These are phyloP conservation scores for Fistulinella prunicolor DNA, from an alignment of 768 basidiomycete genomes.

Conservation along the genomic window DNA sequence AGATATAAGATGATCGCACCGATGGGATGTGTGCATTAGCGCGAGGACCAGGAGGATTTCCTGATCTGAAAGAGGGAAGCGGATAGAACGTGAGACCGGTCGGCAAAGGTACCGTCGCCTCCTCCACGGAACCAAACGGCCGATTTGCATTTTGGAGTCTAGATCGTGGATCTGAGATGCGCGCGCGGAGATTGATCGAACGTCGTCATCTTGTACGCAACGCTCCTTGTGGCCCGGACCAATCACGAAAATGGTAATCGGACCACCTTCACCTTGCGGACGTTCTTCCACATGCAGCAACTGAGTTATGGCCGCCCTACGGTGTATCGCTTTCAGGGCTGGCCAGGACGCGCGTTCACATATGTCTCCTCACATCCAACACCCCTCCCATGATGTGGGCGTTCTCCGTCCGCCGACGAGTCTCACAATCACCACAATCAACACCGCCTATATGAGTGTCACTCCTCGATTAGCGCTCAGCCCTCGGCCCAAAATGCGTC, in stretches of 20 bases:
- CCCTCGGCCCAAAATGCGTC: not conserved
- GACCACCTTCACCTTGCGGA: not conserved
- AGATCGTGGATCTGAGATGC: constrained; percentile 28
- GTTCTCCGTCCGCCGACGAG: too few species aligned
- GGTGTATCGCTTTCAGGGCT: constrained; percentile 2
- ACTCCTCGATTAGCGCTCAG: not conserved
- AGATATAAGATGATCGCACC: not conserved
- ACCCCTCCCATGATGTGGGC: not conserved
- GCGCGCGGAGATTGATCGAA: constrained; percentile 21
- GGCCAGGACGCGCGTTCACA: too few species aligned
- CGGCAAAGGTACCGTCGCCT: not conserved
- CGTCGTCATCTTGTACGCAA: not conserved
- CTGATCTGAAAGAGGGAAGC: not conserved
- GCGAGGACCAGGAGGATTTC: not conserved
- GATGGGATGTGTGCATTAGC: not conserved
- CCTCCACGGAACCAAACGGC: constrained; percentile 13
- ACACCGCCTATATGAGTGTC: not conserved
- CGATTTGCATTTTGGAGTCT: constrained; percentile 20
- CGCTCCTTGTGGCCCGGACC: constrained; percentile 15
- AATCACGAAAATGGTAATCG: not conserved
- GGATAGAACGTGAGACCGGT: not conserved
- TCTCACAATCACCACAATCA: not conserved
- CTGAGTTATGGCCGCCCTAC: not conserved
- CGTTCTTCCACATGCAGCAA: not conserved
- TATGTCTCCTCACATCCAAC: too few species aligned